Evolutionary conservation across 2,329 filamentous ascomycete genomes (phyloP).

Genomic region (Sporothrix brunneoviolacea): DNA sequence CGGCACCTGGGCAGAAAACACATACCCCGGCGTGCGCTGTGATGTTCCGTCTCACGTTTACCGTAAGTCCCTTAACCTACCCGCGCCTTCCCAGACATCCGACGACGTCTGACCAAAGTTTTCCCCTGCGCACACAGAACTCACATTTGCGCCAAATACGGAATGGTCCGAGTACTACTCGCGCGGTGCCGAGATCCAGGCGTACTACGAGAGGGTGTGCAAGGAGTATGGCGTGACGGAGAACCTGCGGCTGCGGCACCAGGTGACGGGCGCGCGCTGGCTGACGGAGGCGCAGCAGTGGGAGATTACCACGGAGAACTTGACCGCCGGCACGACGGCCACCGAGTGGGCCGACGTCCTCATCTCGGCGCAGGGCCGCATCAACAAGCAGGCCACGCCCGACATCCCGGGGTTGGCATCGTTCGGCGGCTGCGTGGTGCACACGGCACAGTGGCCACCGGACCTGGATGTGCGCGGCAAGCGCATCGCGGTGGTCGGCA

Average conservation of each 20-base stretch:
- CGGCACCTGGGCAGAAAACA: not conserved
- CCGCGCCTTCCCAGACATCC: no score
- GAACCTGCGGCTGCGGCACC: not conserved
- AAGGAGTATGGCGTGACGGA: no score
- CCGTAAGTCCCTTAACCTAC: no score
- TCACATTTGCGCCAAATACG: not conserved
- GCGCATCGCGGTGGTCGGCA: slow-evolving; percentile 46
- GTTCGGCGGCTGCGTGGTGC: slow-evolving; percentile 46
- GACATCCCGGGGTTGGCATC: slow-evolving; percentile 41
- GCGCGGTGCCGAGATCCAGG: not conserved
- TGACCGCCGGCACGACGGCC: slow-evolving; percentile 31
- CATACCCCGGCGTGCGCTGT: slow-evolving; percentile 4
- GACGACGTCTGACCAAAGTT: no score
- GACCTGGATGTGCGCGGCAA: slow-evolving; percentile 40
- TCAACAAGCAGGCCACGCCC: slow-evolving; percentile 47
- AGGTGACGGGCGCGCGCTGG: slow-evolving; percentile 35
- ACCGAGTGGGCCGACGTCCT: slow-evolving; percentile 50
- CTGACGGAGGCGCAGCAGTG: slow-evolving; percentile 45
- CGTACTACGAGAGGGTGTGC: no score
- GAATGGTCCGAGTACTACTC: slow-evolving; percentile 1
- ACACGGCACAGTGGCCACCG: slow-evolving; percentile 50
- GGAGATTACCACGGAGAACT: slow-evolving; percentile 41
- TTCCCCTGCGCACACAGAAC: no score
- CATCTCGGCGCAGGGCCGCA: slow-evolving; percentile 56
- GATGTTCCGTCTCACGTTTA: slow-evolving; percentile 3